Conservation (phyloP, 2,329 filamentous ascomycete genomes). For the Beauveria rudraprayagi region DNA sequence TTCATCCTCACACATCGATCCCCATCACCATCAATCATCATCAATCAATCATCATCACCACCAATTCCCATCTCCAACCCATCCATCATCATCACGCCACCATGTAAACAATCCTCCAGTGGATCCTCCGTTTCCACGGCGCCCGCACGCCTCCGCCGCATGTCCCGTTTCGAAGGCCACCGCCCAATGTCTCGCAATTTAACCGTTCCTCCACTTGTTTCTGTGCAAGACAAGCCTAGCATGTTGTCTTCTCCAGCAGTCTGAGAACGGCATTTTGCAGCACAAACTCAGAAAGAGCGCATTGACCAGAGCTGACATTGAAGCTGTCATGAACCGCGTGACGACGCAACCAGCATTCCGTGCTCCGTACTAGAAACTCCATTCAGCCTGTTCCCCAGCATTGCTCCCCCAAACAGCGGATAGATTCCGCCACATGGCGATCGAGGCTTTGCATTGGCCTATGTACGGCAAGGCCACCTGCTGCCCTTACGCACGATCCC, state of each 20-base stretch:
- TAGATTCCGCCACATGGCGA: constrained; percentile 6
- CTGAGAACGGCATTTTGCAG: background rate
- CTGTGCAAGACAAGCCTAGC: background rate
- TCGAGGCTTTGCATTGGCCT: background rate
- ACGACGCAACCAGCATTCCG: too few species aligned
- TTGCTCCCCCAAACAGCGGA: background rate
- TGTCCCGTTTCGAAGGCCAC: constrained; percentile 1
- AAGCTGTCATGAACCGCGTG: background rate
- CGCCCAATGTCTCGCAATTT: constrained; percentile 8
- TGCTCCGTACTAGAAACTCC: background rate
- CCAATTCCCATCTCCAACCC: background rate
- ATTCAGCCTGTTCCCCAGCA: background rate
- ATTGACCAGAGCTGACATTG: background rate
- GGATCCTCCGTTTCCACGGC: constrained; percentile 4
- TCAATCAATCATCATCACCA: background rate
- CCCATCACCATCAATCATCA: background rate
- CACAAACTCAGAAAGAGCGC: background rate
- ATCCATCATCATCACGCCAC: background rate
- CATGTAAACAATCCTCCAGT: background rate
- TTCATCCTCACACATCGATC: background rate
- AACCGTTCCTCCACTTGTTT: constrained; percentile 4
- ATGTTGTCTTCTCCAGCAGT: background rate
- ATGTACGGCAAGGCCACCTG: background rate
- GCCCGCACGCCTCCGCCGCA: background rate
- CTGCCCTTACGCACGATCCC: background rate